phyloP scores from a whole-genome alignment of 192 early-diverging fungal species.

The Diversispora epigaea region DNA sequence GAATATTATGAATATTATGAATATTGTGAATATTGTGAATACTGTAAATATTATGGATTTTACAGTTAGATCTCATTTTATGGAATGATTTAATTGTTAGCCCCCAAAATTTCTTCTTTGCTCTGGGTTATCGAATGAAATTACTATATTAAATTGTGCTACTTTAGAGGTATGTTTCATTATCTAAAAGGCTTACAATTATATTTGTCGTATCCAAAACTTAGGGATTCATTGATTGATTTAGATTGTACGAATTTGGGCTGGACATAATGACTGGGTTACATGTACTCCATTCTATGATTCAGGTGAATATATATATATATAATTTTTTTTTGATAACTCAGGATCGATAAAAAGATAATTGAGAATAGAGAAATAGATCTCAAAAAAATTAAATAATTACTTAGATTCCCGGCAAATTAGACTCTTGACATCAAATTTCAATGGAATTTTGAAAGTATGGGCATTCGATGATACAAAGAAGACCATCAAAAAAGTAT shows the following conservation, averaged over 20 bases:
- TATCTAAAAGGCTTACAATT: background rate
- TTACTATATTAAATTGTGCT: conserved; percentile 50
- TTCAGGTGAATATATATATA: conserved; percentile 41
- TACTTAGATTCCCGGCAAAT: conserved; percentile 38
- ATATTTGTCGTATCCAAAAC: background rate
- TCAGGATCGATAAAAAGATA: no score
- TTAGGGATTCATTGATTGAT: background rate
- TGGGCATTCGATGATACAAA: conserved; percentile 55
- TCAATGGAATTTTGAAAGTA: conserved; percentile 48
- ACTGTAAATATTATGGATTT: no score
- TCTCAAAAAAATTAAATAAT: no score
- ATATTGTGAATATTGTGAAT: no score
- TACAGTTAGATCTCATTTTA: background rate
- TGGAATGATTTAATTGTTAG: background rate
- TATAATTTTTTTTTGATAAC: no score
- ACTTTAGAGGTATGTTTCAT: conserved; percentile 42
- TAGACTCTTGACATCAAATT: conserved; percentile 47
- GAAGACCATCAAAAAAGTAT: conserved; percentile 46
- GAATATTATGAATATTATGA: no score
- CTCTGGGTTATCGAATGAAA: conserved; percentile 53
- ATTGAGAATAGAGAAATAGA: no score
- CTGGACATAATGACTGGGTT: conserved; percentile 57
- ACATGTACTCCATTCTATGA: conserved; percentile 50
- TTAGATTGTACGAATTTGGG: conserved; percentile 58
- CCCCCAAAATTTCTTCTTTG: conserved; percentile 52